Evolutionary conservation across 2,329 filamentous ascomycete genomes (phyloP), one percentile per base, ranked within the genome.

Genomic region (Alternaria burnsii): DNA sequence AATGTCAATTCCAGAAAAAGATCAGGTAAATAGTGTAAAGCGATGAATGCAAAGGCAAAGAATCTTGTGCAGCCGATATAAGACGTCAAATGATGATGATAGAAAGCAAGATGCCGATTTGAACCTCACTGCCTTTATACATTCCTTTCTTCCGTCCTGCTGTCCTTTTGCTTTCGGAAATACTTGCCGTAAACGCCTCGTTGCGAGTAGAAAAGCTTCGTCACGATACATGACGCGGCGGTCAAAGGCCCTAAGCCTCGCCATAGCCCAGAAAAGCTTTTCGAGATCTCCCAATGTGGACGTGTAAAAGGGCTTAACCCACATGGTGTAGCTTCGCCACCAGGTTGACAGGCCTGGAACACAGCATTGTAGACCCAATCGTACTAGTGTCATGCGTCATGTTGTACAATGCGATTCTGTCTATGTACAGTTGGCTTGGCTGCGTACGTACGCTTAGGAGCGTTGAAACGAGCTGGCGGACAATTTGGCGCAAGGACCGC

Each of bases 241-340:
- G 1, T 7, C 46, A 4, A 34, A 20, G 32, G 9, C 20, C 46
- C 32, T 16, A 36, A 3, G 44, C 9, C 28, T 34, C 28, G 28
- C 44, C n/a, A 20, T 41, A 20, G 38, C 18, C 44, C 18, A 4
- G 11, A 16, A 9, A 32, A 12, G 12, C 44, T 47, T 40, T 54
- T 59, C 28, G 38, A 62, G 62, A n/a, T 47, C 40, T 34, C 41
- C 43, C 53, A 47, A 55, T 60, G 61, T 41, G 59, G 53, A 67
- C 41, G 47, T 56, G 61, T 57, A 14, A 36, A 50, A 41, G 20
- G 18, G 11, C n/a, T 36, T 30, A 42, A 50, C 55, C 55, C 53
- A 28, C 52, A 46, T 8, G 22, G 34, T 43, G 42, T 59, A 44
- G 53, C 53, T 34, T 32, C 38, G 14, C 18, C 40, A 34, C 52